phyloP scores from a whole-genome alignment of 1,139 yeast genomes.

The Yamadazyma diospyri region DNA sequence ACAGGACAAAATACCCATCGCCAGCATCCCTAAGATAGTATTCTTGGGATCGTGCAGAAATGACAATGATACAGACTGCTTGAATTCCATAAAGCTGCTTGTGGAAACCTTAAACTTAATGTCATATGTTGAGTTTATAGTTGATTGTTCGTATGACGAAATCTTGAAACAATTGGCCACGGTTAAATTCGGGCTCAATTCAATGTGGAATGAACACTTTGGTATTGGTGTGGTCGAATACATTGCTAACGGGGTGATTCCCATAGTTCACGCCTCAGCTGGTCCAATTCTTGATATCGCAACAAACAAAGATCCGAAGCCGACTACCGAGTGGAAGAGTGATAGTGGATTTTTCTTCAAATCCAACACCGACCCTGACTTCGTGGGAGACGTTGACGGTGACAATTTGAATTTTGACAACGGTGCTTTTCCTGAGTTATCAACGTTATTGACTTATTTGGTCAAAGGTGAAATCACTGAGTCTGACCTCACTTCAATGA shows the following conservation, averaged over 20 bases:
- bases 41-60: conserved; percentile 85
- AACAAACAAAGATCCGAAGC: conserved; percentile 17
- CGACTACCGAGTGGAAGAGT: conserved; percentile 28
- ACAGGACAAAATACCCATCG: conserved; percentile 17
- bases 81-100: conserved; percentile 43
- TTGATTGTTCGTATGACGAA: conserved; percentile 71
- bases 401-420: conserved; percentile 12
- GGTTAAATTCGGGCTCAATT: conserved; percentile 79
- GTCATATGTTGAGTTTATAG: conserved; percentile 57
- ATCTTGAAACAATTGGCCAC: conserved; percentile 53
- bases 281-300: conserved; percentile 92
- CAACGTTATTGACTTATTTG: conserved; percentile 32
- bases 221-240: conserved; percentile 98
- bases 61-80: conserved; percentile 58
- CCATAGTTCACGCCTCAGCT: conserved; percentile 86
- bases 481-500: conserved; percentile 36
- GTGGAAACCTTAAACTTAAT: conserved; percentile 47
- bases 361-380: conserved; percentile 55
- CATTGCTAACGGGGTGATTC: conserved; percentile 80
- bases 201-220: conserved; percentile 99
- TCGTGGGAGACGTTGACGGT: conserved; percentile 29
- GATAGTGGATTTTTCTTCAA: conserved; percentile 76
- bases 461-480: conserved; percentile 30
- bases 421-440: conserved; percentile 37
- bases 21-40: conserved; percentile 49